Percentiles rank a stretch among this genome's conserved stretches.
Evolutionary conservation across 2,329 filamentous ascomycete species (phyloP).

Genomic region (Pestalotiopsis fici): DNA sequence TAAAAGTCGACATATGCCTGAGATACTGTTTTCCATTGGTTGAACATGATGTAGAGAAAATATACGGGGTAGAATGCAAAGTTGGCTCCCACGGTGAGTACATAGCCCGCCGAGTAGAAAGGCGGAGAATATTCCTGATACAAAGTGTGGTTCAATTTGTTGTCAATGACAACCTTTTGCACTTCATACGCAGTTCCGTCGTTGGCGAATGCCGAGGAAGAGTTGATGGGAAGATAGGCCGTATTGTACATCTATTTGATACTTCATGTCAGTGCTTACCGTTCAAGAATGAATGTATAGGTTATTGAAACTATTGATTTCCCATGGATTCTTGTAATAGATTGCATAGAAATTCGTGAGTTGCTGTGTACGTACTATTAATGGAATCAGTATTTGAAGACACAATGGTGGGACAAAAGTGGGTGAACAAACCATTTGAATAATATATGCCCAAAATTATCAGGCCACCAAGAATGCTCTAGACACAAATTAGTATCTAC

Average conservation of each 20-base stretch:
- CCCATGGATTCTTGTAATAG: too few species aligned
- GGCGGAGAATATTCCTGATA: slow-evolving; percentile 46
- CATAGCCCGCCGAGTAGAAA: slow-evolving; percentile 43
- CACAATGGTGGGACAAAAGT: background rate
- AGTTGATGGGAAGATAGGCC: slow-evolving; percentile 48
- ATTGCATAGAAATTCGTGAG: too few species aligned
- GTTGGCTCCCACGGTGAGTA: slow-evolving; percentile 41
- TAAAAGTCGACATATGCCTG: slow-evolving; percentile 40
- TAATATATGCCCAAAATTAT: slow-evolving; percentile 42
- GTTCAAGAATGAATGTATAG: too few species aligned
- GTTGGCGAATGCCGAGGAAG: slow-evolving; percentile 41
- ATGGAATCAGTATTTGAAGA: background rate
- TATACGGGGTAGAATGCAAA: slow-evolving; percentile 46
- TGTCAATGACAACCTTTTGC: slow-evolving; percentile 36
- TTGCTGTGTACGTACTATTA: background rate
- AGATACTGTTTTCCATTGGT: slow-evolving; percentile 38
- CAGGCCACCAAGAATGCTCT: slow-evolving; percentile 26
- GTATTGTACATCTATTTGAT: slow-evolving; percentile 35
- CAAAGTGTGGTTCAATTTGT: slow-evolving; percentile 35
- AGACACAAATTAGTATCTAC: background rate
- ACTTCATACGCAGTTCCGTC: slow-evolving; percentile 41
- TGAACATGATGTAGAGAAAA: slow-evolving; percentile 43
- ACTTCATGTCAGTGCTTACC: background rate
- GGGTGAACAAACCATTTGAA: slow-evolving; percentile 26
- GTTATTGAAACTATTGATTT: too few species aligned